Evolutionary conservation across 176 grass and related monocot genomes (phyloP).

Genomic region (Carex littledalei): DNA sequence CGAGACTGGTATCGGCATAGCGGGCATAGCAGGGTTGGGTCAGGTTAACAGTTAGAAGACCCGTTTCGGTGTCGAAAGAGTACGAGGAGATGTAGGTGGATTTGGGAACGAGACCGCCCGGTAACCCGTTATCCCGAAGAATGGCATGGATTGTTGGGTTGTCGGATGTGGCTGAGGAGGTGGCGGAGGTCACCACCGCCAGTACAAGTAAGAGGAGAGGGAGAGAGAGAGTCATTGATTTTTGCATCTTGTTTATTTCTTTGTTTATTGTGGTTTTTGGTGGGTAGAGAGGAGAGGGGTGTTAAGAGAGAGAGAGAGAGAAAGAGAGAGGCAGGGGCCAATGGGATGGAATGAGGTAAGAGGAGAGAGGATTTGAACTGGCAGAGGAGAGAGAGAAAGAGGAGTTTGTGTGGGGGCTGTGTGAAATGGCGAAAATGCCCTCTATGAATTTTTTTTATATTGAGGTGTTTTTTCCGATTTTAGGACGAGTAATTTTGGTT

Average conservation of each 20-base stretch:
- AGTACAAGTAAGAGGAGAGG: constrained; percentile 25
- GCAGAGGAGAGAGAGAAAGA: neutral
- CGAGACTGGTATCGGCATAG: constrained; percentile 53
- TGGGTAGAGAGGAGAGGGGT: constrained; percentile 6
- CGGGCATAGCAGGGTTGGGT: constrained; percentile 59
- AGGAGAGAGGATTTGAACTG: constrained; percentile 21
- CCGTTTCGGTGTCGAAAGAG: constrained; percentile 38
- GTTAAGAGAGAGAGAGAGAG: constrained; percentile 22
- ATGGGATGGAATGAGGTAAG: neutral
- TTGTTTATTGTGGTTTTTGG: constrained; percentile 24
- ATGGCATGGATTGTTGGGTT: constrained; percentile 59
- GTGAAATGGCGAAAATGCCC: neutral
- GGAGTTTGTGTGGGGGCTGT: neutral
- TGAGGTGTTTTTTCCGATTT: neutral
- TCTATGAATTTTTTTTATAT: neutral
- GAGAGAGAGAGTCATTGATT: neutral
- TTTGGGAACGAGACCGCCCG: constrained; percentile 64
- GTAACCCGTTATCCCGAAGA: constrained; percentile 53
- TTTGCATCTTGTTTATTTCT: neutral
- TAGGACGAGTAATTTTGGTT: neutral
- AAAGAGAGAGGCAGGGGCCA: constrained; percentile 8
- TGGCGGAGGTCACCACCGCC: neutral
- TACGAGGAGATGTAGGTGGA: constrained; percentile 45
- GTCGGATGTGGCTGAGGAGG: neutral
- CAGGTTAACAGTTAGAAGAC: constrained; percentile 58